A percentile compares a stretch with the other conserved stretches of the same genome.
Evolutionary conservation across 2,329 filamentous ascomycete genomes (phyloP).

Genomic region (Mycosphaerella sp.): DNA sequence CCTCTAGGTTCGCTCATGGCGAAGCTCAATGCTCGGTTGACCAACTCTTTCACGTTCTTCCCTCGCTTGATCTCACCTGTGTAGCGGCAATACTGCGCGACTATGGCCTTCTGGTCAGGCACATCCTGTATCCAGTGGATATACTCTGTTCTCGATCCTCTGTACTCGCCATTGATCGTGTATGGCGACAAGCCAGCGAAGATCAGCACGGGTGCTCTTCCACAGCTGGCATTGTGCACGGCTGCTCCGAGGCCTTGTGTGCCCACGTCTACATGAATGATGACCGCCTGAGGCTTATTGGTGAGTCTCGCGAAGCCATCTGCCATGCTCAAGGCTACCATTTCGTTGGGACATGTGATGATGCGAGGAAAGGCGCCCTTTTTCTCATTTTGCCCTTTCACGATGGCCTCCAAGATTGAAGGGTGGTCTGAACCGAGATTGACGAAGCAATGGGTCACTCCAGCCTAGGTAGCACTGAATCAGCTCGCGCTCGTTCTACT

Average conservation of each 20-base stretch:
- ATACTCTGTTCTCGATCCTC: conserved; percentile 72
- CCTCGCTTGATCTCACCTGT: conserved; percentile 76
- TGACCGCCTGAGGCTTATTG: conserved; percentile 67
- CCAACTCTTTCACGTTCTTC: conserved; percentile 81
- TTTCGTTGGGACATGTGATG: conserved; percentile 78
- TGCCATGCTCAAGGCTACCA: conserved; percentile 73
- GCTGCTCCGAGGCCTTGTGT: conserved; percentile 73
- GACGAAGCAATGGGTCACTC: conserved; percentile 56
- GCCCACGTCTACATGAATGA: conserved; percentile 75
- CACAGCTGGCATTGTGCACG: conserved; percentile 71
- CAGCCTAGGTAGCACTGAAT: conserved; percentile 43
- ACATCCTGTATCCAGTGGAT: conserved; percentile 86
- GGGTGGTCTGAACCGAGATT: conserved; percentile 69
- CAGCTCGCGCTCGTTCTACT: not conserved
- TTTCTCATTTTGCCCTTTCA: conserved; percentile 65
- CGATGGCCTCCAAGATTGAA: conserved; percentile 72
- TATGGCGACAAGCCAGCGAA: conserved; percentile 74
- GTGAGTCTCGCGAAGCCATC: conserved; percentile 72
- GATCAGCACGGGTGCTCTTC: conserved; percentile 67
- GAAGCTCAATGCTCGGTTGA: conserved; percentile 77
- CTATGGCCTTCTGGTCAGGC: conserved; percentile 72
- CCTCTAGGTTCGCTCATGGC: conserved; percentile 70
- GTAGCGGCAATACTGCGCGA: conserved; percentile 81
- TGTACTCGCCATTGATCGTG: conserved; percentile 70
- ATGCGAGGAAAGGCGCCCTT: conserved; percentile 62